These are phyloP conservation scores for Xylaria sp. DNA, from an alignment of 2,329 filamentous ascomycete genomes.

Conservation along the genomic window DNA sequence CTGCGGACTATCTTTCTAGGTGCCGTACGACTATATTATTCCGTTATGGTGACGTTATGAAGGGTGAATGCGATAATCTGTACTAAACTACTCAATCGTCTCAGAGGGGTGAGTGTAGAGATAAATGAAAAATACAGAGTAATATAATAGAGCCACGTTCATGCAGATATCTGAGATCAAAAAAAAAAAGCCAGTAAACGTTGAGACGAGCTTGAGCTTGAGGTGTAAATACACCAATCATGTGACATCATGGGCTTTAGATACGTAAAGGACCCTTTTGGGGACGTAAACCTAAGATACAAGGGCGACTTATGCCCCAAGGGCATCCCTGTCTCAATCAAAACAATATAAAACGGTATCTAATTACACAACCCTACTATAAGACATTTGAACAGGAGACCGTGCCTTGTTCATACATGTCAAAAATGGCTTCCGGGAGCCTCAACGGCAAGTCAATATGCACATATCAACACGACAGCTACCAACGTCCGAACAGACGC, in stretches of 20 bases:
- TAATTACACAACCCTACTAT: no score
- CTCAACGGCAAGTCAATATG: conserved; percentile 27
- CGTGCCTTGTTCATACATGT: not conserved
- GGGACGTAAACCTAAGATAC: not conserved
- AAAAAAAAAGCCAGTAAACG: no score
- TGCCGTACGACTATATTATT: not conserved
- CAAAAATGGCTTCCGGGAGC: conserved; percentile 27
- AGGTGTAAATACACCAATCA: not conserved
- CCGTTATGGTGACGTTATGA: no score
- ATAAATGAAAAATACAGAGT: no score
- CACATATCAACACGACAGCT: not conserved
- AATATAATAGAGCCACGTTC: no score
- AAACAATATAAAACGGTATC: no score
- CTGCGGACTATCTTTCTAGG: not conserved
- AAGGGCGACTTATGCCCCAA: not conserved
- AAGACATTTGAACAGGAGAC: not conserved
- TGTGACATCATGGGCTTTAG: conserved; percentile 9
- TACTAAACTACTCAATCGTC: no score
- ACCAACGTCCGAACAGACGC: not conserved
- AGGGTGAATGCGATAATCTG: no score
- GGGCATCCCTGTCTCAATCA: not conserved
- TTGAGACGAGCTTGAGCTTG: not conserved
- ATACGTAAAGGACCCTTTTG: not conserved
- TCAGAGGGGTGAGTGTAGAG: no score
- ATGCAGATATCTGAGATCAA: no score